Evolutionary conservation across 805 yeast species (phyloP).

Genomic region (Metschnikowia similis): DNA sequence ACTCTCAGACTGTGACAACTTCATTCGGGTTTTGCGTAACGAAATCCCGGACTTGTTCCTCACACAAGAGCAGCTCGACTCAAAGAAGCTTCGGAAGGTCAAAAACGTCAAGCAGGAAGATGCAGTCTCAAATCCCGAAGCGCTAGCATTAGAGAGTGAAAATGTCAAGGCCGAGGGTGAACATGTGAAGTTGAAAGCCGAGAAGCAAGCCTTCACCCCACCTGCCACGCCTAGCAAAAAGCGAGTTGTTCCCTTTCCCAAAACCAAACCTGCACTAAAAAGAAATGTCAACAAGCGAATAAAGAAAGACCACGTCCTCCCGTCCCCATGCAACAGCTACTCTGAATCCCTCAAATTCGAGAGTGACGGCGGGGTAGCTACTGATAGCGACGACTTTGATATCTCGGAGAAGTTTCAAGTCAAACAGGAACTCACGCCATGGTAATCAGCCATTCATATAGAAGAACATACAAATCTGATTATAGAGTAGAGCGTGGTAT

Average conservation of each 20-base stretch:
- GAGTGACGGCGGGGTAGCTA: conserved; percentile 13
- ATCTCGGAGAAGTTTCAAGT: neutral
- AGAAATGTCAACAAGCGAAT: conserved; percentile 10
- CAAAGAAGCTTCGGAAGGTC: conserved; percentile 32
- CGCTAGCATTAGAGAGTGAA: conserved; percentile 1
- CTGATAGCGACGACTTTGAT: conserved; percentile 14
- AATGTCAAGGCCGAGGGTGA: neutral
- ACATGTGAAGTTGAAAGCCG: neutral
- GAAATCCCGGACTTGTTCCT: conserved; percentile 61
- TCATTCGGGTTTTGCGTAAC: conserved; percentile 54
- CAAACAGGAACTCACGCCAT: conserved; percentile 3
- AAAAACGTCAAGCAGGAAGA: conserved; percentile 8
- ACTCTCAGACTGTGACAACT: conserved; percentile 74
- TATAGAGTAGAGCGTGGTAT: neutral
- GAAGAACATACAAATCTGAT: neutral
- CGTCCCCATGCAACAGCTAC: conserved; percentile 37
- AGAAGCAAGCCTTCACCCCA: conserved; percentile 23
- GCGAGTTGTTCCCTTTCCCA: conserved; percentile 16
- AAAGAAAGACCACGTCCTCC: conserved; percentile 19
- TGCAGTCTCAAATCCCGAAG: conserved; percentile 5
- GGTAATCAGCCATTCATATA: neutral
- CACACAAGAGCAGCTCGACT: conserved; percentile 48
- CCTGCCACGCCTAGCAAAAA: conserved; percentile 32
- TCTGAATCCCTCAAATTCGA: conserved; percentile 16
- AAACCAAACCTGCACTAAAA: conserved; percentile 16